Percentiles rank a stretch among this genome's conserved stretches.
phyloP scores from a whole-genome alignment of 2,329 filamentous ascomycete genomes.

The Cytospora piceicola region DNA sequence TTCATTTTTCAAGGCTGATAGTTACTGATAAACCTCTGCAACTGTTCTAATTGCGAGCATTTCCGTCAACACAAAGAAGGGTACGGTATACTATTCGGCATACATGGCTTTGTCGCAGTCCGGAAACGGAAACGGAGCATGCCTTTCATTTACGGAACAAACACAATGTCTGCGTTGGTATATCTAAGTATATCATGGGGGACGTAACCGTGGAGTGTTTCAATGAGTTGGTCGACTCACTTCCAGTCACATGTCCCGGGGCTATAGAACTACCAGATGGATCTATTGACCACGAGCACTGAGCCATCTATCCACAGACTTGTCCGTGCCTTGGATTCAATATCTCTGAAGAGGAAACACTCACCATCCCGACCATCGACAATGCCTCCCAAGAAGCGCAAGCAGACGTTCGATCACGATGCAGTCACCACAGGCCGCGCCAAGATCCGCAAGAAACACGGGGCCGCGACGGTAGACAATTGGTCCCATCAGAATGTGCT shows the following conservation, averaged over 20 bases:
- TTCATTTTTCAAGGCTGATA: no score
- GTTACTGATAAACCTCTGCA: no score
- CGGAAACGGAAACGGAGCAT: background rate
- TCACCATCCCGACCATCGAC: background rate
- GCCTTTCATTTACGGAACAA: background rate
- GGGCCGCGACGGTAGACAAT: background rate
- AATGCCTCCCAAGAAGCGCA: background rate
- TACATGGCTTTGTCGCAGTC: background rate
- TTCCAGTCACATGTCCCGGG: background rate
- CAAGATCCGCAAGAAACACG: background rate
- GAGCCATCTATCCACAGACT: background rate
- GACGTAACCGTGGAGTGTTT: background rate
- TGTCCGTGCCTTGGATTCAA: background rate
- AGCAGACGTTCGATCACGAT: background rate
- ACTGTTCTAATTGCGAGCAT: no score
- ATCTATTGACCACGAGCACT: background rate
- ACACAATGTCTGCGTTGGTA: background rate
- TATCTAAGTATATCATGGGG: background rate
- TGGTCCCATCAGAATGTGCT: background rate
- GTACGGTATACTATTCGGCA: background rate
- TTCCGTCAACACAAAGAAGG: background rate
- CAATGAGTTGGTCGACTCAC: background rate
- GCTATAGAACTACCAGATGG: background rate
- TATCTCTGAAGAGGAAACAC: background rate
- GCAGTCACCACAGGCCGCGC: background rate